Evolutionary conservation across 2,329 filamentous ascomycete genomes (phyloP).

Genomic region (Talaromyces sp.): DNA sequence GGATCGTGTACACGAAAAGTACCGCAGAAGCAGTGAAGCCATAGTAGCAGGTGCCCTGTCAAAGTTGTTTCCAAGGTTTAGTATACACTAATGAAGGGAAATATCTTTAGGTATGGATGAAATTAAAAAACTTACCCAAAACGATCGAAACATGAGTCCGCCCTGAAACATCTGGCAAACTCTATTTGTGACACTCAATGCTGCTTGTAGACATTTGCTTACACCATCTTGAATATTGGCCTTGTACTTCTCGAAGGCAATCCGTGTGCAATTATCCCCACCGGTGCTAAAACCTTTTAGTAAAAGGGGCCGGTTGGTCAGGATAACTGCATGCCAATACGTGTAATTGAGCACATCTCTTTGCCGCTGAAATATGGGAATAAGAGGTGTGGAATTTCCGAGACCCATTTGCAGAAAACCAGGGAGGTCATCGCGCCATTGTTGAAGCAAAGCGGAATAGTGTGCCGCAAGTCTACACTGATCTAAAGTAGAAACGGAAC

Average conservation of each 20-base stretch:
- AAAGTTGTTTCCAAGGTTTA: too few species aligned
- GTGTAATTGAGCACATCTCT: too few species aligned
- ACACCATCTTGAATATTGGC: not conserved
- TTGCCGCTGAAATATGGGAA: too few species aligned
- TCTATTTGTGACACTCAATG: not conserved
- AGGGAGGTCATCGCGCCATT: too few species aligned
- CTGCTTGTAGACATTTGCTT: not conserved
- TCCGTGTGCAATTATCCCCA: not conserved
- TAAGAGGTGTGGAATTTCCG: too few species aligned
- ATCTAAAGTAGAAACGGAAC: too few species aligned
- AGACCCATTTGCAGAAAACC: too few species aligned
- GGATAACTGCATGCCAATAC: too few species aligned
- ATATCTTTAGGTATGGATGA: too few species aligned
- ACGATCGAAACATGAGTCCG: not conserved
- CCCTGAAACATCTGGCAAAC: not conserved
- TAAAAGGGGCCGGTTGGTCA: conserved; percentile 27
- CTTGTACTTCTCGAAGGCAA: not conserved
- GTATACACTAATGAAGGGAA: not conserved
- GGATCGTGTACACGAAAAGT: not conserved
- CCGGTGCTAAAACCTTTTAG: not conserved
- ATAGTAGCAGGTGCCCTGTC: not conserved
- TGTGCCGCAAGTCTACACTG: too few species aligned
- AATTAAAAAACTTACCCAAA: not conserved
- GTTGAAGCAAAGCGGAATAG: too few species aligned
- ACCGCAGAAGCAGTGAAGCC: not conserved